Evolutionary conservation across 176 grass and related monocot genomes (phyloP), one percentile per base, ranked within the genome.

Genomic region (Tillandsia leiboldiana): DNA sequence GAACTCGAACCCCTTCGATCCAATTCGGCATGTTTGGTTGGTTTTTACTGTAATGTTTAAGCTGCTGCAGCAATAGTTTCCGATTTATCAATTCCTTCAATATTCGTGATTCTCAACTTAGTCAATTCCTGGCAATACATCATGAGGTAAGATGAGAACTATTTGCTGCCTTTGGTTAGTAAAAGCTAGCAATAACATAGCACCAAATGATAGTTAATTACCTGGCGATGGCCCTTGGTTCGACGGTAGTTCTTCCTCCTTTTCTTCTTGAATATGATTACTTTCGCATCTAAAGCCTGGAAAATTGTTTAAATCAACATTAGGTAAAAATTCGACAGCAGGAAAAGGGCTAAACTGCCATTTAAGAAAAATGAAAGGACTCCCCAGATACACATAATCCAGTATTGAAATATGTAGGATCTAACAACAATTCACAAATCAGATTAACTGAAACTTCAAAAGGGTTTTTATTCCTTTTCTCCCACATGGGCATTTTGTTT

Each of bases 211-310:
- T 8, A 26, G 7, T 50, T 8, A 26, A 11, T 33, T 66, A 96
- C 94, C 84, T 99, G 94, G 54, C 94, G 94, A 62, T 99, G 94
- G 27, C 94, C 94, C 68, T 92, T 99, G 49, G 94, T 99, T 69
- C 94, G 84, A 13, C 89, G 86, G 66, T 99, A 93, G 72, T 97
- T 97, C 85, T 99, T 99, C 83, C 89, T 90, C 48, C 87, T 82
- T 80, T 99, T 93, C 77, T 97, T 99, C 80, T 99, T 99, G 79
- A 99, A 99, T 91, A 99, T 93, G 56, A 99, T 93, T 70, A 93
- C 89, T 84, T 90, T 99, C 81, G 89, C 89, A 83, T 92, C 94
- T 76, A 97, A 80, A 48, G 94, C 87, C 94, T 99, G 48, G 28
- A 74, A 70, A 48, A 57, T 69, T 51, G 33, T 24, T 64, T 47